Conservation (phyloP, 1,139 yeast genomes). For the Diutina siamensis region DNA sequence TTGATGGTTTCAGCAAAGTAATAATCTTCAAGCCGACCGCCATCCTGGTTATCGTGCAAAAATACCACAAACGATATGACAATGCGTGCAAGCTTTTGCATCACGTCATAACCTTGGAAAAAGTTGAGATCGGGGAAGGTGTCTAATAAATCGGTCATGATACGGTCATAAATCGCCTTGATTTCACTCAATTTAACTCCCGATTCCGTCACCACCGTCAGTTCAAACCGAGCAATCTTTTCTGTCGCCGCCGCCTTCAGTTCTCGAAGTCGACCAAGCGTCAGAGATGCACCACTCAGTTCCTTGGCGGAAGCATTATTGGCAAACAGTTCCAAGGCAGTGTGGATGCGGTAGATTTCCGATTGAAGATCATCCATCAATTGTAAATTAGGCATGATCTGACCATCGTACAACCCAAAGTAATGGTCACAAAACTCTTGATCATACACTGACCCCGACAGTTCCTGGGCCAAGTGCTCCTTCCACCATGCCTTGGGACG, state of each 20-base stretch:
- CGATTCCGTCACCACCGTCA: background rate
- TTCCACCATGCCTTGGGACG: slow-evolving; percentile 4
- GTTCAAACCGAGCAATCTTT: background rate
- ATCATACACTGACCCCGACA: background rate
- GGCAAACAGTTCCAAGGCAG: background rate
- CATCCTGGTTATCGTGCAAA: background rate
- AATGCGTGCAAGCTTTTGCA: background rate
- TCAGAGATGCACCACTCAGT: no score
- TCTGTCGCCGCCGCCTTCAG: background rate
- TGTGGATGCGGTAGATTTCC: background rate
- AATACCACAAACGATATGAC: background rate
- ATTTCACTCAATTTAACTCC: background rate
- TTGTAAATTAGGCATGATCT: slow-evolving; percentile 2
- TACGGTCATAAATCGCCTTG: background rate
- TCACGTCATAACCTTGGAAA: slow-evolving; percentile 5
- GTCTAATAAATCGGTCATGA: background rate
- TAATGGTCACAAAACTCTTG: slow-evolving; percentile 4
- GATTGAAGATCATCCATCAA: background rate
- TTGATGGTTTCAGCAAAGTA: background rate
- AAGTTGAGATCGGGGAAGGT: slow-evolving; percentile 5
- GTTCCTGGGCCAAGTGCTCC: slow-evolving; percentile 3
- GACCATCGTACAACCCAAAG: background rate
- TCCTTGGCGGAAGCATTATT: background rate
- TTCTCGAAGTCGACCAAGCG: background rate
- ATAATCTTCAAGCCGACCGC: background rate